phyloP scores from a whole-genome alignment of 495 filamentous ascomycete species.

The Bryoglossum gracile region DNA sequence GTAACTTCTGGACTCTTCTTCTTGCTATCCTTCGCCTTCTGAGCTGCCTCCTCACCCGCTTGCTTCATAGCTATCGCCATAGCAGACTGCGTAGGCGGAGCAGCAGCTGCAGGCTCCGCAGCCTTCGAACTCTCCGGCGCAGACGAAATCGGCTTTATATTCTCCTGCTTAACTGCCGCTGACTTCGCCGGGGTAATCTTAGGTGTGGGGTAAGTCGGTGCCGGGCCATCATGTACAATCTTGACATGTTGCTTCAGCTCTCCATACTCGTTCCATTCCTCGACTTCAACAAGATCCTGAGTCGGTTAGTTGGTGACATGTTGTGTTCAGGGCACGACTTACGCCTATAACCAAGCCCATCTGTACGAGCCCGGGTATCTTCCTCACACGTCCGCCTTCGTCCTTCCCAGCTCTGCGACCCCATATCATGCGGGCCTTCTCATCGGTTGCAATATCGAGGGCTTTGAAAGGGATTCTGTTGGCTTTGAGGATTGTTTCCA shows the following conservation, averaged over 20 bases:
- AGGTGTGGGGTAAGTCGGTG: constrained; percentile 3
- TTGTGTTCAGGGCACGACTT: constrained; percentile 33
- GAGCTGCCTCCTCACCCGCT: constrained; percentile 63
- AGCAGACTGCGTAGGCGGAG: constrained; percentile 4
- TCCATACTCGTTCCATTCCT: constrained; percentile 99
- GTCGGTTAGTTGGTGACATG: background rate
- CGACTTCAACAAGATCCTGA: constrained; percentile 88
- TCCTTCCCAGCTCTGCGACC: constrained; percentile 64
- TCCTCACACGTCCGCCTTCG: constrained; percentile 55
- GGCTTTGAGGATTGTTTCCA: constrained; percentile 94
- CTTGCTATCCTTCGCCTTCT: constrained; percentile 48
- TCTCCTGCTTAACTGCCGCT: constrained; percentile 5
- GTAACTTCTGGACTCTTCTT: constrained; percentile 22
- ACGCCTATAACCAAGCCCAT: constrained; percentile 82
- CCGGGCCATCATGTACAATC: constrained; percentile 34
- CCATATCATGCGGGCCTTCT: constrained; percentile 86
- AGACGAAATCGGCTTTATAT: constrained; percentile 12
- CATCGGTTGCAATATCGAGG: constrained; percentile 87
- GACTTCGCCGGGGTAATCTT: constrained; percentile 23
- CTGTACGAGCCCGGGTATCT: constrained; percentile 84
- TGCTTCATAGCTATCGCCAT: constrained; percentile 52
- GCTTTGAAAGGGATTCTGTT: constrained; percentile 90
- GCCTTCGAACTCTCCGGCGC: constrained; percentile 6
- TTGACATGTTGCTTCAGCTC: constrained; percentile 81
- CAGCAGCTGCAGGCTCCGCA: background rate